Conservation (phyloP, 768 basidiomycete genomes). For the Rhizopogon vinicolor region DNA sequence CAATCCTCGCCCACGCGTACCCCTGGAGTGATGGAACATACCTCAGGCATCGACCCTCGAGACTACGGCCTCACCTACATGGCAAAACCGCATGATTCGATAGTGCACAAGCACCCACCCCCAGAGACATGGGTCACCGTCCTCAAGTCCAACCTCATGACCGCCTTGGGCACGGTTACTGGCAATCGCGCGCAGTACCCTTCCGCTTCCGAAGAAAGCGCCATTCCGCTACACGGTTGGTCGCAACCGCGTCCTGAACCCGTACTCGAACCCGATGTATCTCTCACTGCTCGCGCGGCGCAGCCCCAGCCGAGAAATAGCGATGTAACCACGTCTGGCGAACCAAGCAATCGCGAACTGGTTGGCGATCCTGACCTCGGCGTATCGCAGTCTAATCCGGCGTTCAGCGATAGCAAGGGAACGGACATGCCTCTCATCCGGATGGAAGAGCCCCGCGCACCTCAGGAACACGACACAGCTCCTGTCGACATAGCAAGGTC, state of each 20-base stretch:
- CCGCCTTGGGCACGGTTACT: conserved; percentile 47
- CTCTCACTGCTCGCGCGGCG: background rate
- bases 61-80: conserved; percentile 3
- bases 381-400: background rate
- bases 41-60: conserved; percentile 7
- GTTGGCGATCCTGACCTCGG: conserved; percentile 6
- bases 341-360: conserved; percentile 32
- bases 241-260: conserved; percentile 4
- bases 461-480: conserved; percentile 3
- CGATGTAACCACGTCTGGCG: conserved; percentile 22
- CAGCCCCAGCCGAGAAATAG: background rate
- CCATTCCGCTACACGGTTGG: background rate
- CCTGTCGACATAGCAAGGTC: background rate
- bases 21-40: conserved; percentile 5
- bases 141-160: conserved; percentile 39
- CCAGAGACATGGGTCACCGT: conserved; percentile 37
- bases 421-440: conserved; percentile 2
- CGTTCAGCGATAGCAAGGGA: conserved; percentile 2
- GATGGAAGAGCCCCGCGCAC: conserved; percentile 11
- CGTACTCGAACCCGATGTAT: background rate
- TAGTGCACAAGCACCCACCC: background rate
- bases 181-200: conserved; percentile 29
- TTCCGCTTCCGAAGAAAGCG: background rate
- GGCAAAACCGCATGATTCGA: background rate
- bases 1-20: conserved; percentile 14